phyloP scores from a whole-genome alignment of 768 basidiomycete genomes.

The Amanita phalloides region DNA sequence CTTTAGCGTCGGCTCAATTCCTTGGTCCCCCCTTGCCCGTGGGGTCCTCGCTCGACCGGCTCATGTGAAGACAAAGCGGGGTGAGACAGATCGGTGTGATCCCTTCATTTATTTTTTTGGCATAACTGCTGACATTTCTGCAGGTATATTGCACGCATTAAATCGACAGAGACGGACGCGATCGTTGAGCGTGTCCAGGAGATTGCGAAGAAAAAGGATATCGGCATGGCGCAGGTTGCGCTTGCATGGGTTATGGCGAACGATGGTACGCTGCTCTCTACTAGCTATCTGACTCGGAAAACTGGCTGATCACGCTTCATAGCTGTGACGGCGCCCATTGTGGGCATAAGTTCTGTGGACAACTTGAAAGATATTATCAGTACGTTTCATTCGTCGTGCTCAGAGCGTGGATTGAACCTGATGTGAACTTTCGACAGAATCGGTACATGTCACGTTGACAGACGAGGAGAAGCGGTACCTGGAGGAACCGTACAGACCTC shows the following conservation, averaged over 20 bases:
- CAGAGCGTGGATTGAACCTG: background rate
- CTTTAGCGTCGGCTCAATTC: constrained; percentile 44
- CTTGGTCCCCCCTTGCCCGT: constrained; percentile 48
- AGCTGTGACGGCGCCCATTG: constrained; percentile 47
- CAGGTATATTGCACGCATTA: background rate
- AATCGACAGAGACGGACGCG: background rate
- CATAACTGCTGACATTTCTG: background rate
- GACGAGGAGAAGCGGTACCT: constrained; percentile 29
- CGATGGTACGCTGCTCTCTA: constrained; percentile 16
- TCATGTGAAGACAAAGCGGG: constrained; percentile 12
- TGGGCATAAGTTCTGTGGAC: constrained; percentile 40
- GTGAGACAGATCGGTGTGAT: background rate
- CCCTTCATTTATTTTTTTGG: background rate
- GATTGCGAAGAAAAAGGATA: constrained; percentile 37
- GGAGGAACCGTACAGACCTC: constrained; percentile 34
- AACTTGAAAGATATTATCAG: constrained; percentile 44
- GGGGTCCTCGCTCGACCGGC: constrained; percentile 41
- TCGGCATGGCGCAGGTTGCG: constrained; percentile 48
- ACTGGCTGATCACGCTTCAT: background rate
- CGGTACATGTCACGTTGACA: constrained; percentile 35
- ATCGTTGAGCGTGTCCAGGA: constrained; percentile 33
- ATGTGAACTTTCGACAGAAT: constrained; percentile 6
- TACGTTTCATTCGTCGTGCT: constrained; percentile 9
- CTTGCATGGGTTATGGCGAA: constrained; percentile 41
- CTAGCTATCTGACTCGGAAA: background rate